Conservation (phyloP, 176 grass and related monocot genomes). For the Calamus simplicifolius region DNA sequence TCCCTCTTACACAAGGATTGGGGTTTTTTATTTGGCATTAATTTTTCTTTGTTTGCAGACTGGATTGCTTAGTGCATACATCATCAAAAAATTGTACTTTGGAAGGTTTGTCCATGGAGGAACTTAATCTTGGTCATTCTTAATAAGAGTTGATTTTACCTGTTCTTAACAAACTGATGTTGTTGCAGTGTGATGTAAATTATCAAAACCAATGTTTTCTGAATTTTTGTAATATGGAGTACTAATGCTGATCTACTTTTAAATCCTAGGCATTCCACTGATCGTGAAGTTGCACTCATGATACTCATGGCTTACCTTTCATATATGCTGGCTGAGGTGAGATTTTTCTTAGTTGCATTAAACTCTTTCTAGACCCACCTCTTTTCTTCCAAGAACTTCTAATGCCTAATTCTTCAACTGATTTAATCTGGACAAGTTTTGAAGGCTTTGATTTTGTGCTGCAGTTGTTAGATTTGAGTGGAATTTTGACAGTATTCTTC, state of each 20-base stretch:
- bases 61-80: conserved; percentile 33
- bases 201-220: background rate
- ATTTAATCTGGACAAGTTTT: background rate
- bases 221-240: too few relatives aligned
- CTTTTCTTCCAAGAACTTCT: too few relatives aligned
- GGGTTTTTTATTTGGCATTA: too few relatives aligned
- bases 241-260: background rate
- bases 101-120: conserved; percentile 55
- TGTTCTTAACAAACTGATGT: background rate
- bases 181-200: background rate
- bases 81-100: conserved; percentile 94
- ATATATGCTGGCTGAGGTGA: conserved; percentile 94
- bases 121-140: background rate
- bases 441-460: conserved; percentile 18
- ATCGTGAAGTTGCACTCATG: conserved; percentile 94
- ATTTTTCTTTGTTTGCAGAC: too few relatives aligned
- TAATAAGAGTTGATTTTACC: background rate
- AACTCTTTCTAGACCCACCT: too few relatives aligned
- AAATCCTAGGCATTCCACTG: conserved; percentile 84
- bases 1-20: too few relatives aligned
- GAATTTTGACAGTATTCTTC: conserved; percentile 97
- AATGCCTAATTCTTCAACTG: background rate
- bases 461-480: conserved; percentile 85
- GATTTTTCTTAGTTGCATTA: conserved; percentile 1
- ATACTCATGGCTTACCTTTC: conserved; percentile 99